Conservation (phyloP, 441 rosid species). For the Breynia disticha region DNA sequence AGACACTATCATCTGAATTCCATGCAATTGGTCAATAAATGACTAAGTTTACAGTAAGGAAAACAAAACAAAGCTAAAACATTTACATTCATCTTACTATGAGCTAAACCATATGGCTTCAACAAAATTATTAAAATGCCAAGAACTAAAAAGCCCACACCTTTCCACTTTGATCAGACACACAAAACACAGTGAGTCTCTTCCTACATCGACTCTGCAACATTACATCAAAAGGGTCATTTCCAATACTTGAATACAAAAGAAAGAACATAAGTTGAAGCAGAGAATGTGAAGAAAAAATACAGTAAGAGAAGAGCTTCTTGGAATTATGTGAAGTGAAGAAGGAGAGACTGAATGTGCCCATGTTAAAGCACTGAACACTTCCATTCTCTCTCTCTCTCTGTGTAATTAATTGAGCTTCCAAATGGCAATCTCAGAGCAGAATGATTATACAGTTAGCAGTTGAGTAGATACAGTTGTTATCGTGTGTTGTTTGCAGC, state of each 20-base stretch:
- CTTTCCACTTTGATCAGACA: slow-evolving; percentile 45
- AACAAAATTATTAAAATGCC: background rate
- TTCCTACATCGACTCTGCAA: slow-evolving; percentile 29
- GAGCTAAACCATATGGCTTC: no score
- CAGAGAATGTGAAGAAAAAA: background rate
- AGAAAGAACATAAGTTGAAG: no score
- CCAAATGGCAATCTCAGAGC: background rate
- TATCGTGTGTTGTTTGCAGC: slow-evolving; percentile 38
- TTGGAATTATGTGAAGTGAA: slow-evolving; percentile 27
- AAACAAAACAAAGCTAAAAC: background rate
- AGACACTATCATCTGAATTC: slow-evolving; percentile 63
- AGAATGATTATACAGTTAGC: background rate
- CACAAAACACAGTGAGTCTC: slow-evolving; percentile 35
- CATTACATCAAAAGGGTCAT: slow-evolving; percentile 1
- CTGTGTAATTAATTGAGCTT: background rate
- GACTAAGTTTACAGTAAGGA: no score
- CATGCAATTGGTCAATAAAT: slow-evolving; percentile 20
- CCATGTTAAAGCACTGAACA: slow-evolving; percentile 39
- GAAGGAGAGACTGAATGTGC: slow-evolving; percentile 40
- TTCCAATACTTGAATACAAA: no score
- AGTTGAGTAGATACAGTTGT: background rate
- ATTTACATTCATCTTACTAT: no score
- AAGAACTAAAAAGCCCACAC: slow-evolving; percentile 15
- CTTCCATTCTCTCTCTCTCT: background rate
- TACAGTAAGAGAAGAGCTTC: slow-evolving; percentile 29